Percentiles rank a stretch among this genome's conserved stretches.
phyloP scores from a whole-genome alignment of 2,329 filamentous ascomycete genomes.

The Diaporthe citrichinensis region DNA sequence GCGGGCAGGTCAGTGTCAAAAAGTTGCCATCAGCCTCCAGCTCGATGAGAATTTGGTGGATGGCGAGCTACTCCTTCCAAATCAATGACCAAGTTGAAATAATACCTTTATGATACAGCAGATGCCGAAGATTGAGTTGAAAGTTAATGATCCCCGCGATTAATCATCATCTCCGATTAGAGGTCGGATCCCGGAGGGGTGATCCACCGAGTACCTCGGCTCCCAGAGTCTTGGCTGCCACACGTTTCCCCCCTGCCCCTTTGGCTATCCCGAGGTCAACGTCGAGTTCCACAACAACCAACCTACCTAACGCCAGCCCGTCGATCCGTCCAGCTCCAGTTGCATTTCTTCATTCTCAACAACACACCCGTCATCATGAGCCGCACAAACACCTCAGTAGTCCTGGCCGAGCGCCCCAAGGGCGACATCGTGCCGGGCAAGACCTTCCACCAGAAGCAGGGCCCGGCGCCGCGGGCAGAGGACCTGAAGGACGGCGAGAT shows the following conservation, averaged over 20 bases:
- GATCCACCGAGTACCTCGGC: constrained; percentile 29
- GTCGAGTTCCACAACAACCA: background rate
- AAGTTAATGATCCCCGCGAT: background rate
- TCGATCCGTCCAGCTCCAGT: background rate
- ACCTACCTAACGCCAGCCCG: background rate
- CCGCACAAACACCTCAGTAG: constrained; percentile 44
- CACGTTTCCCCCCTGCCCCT: background rate
- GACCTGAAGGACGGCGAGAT: constrained; percentile 66
- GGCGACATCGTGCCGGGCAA: constrained; percentile 73
- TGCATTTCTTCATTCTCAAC: background rate
- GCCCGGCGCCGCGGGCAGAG: constrained; percentile 63
- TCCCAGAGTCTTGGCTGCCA: background rate
- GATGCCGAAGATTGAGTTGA: background rate
- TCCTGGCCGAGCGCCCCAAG: constrained; percentile 75
- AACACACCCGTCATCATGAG: constrained; percentile 8
- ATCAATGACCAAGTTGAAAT: no score
- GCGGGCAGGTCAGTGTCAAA: no score
- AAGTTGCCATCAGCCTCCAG: no score
- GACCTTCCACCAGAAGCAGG: constrained; percentile 71
- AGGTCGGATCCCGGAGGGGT: constrained; percentile 10
- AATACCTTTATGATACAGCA: background rate
- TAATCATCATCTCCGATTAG: background rate
- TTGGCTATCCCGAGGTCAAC: background rate
- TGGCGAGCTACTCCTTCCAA: no score
- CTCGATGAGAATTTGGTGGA: no score